These are phyloP conservation scores for Melastoma candidum DNA, from an alignment of 441 rosid genomes.

Conservation along the genomic window DNA sequence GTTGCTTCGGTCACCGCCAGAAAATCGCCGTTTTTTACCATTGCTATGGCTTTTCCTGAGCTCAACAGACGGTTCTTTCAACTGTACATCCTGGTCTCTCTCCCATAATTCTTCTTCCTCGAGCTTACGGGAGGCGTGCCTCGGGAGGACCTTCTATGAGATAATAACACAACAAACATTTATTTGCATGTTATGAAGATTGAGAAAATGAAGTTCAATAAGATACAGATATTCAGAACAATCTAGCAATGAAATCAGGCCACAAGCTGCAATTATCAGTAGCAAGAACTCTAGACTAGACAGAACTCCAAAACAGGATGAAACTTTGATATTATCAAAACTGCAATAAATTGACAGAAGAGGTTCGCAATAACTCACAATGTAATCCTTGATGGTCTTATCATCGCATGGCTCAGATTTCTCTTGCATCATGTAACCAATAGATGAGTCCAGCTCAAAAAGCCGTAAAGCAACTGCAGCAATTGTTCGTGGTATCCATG, in stretches of 20 bases:
- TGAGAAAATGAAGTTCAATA: no score
- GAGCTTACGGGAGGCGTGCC: neutral
- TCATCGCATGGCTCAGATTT: slow-evolving; percentile 5
- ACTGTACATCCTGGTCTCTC: slow-evolving; percentile 5
- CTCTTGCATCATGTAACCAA: slow-evolving; percentile 1
- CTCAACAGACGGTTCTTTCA: slow-evolving; percentile 1
- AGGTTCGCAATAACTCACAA: neutral
- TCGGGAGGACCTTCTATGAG: neutral
- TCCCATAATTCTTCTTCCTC: neutral
- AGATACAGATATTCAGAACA: no score
- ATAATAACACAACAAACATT: neutral
- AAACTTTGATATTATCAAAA: neutral
- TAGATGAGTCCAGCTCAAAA: slow-evolving; percentile 5
- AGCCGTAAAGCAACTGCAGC: slow-evolving; percentile 4
- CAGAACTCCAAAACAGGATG: neutral
- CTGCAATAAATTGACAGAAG: neutral
- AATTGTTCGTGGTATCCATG: slow-evolving; percentile 8
- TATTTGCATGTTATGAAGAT: neutral
- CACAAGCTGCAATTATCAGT: no score
- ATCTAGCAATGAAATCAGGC: no score
- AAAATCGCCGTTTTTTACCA: slow-evolving; percentile 4
- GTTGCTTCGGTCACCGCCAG: neutral
- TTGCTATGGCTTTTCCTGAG: slow-evolving; percentile 4
- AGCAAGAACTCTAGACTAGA: no score
- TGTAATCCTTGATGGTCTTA: neutral